Conservation (phyloP, 192 early-diverging fungal genomes). For the Coemansia sp. region DNA sequence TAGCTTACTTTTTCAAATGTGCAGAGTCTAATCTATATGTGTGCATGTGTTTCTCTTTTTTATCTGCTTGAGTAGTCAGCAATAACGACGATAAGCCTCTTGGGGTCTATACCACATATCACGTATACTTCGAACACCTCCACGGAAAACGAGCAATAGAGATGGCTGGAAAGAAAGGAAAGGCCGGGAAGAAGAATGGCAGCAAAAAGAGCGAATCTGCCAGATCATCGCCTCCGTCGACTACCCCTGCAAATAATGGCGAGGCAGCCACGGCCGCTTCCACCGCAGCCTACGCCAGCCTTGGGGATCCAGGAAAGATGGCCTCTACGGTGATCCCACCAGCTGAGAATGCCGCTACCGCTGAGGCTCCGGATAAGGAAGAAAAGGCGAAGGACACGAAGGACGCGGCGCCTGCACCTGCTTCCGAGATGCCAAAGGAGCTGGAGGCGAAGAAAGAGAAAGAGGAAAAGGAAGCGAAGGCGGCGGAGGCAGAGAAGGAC, state of each 20-base stretch:
- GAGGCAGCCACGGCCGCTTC: slow-evolving; percentile 11
- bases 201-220: slow-evolving; percentile 1
- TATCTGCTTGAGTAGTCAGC: neutral
- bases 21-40: no score
- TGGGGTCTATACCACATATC: neutral
- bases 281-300: slow-evolving; percentile 10
- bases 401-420: slow-evolving; percentile 14
- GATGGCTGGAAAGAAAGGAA: slow-evolving; percentile 33
- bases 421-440: slow-evolving; percentile 15
- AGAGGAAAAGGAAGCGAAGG: slow-evolving; percentile 5
- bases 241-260: slow-evolving; percentile 12
- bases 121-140: neutral
- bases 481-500: slow-evolving; percentile 6
- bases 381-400: slow-evolving; percentile 19
- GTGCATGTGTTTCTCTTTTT: neutral
- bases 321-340: slow-evolving; percentile 18
- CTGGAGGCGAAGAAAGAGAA: slow-evolving; percentile 1
- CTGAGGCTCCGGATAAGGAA: slow-evolving; percentile 7
- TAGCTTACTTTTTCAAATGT: no score
- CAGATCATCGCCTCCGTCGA: neutral
- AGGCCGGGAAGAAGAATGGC: slow-evolving; percentile 23
- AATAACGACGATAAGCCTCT: neutral
- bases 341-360: slow-evolving; percentile 14
- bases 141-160: neutral
- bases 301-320: slow-evolving; percentile 22